These are phyloP conservation scores for Chaetomium strumarium DNA, from an alignment of 2,329 filamentous ascomycete species.

Conservation along the genomic window DNA sequence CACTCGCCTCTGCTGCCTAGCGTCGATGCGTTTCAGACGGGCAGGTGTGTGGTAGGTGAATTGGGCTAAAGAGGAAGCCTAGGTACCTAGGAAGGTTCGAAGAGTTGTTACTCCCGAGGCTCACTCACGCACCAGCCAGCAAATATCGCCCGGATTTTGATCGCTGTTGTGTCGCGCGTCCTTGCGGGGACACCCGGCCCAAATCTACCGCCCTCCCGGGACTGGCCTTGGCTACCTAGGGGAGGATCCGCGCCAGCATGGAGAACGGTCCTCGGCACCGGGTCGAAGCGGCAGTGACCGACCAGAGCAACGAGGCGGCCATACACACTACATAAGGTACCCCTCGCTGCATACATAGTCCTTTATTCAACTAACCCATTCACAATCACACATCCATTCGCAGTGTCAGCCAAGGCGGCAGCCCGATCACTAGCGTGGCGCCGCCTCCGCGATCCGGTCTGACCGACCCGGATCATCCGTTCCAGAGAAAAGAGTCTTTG, in stretches of 20 bases:
- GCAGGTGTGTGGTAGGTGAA: background rate
- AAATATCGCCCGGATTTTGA: background rate
- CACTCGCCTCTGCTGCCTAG: background rate
- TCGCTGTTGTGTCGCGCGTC: conserved; percentile 13
- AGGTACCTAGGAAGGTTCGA: too few relatives aligned
- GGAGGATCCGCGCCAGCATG: background rate
- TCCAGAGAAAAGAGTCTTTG: background rate
- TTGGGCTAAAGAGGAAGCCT: too few relatives aligned
- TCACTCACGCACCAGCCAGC: background rate
- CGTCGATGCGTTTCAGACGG: background rate
- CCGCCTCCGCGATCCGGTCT: too few relatives aligned
- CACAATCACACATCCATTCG: too few relatives aligned
- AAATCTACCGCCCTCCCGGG: conserved; percentile 15
- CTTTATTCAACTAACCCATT: too few relatives aligned
- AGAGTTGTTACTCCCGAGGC: too few relatives aligned
- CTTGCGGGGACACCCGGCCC: too few relatives aligned
- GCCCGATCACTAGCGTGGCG: background rate
- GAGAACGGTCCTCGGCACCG: background rate
- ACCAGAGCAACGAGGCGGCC: too few relatives aligned
- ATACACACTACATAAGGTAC: too few relatives aligned
- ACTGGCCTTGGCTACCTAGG: background rate
- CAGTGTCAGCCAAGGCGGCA: background rate
- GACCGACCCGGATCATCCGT: background rate
- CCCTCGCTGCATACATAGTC: too few relatives aligned
- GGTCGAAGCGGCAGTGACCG: too few relatives aligned